Percentiles rank a stretch among this genome's conserved stretches.
Evolutionary conservation across 2,329 filamentous ascomycete genomes (phyloP).

Genomic region (Colletotrichum musae): DNA sequence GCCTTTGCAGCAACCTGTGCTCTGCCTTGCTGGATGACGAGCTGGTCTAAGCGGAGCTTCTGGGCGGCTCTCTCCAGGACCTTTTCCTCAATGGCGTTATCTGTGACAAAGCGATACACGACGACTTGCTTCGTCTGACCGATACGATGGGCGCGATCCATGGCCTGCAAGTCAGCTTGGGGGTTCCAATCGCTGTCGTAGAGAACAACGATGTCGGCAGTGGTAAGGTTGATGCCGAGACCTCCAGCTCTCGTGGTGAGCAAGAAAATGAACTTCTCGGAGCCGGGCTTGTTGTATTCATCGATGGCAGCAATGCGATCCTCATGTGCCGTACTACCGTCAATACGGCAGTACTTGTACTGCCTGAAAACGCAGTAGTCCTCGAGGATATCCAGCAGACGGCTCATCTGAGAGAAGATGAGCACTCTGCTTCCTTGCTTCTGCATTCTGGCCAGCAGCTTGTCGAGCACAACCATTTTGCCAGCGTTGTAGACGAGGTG

Average conservation of each 20-base stretch:
- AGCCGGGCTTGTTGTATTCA: slow-evolving; percentile 96
- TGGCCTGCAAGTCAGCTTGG: slow-evolving; percentile 97
- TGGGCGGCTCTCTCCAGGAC: slow-evolving; percentile 96
- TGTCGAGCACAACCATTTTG: slow-evolving; percentile 98
- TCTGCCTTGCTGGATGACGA: slow-evolving; percentile 98
- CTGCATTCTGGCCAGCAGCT: slow-evolving; percentile 86
- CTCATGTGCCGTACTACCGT: slow-evolving; percentile 96
- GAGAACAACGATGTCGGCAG: slow-evolving; percentile 93
- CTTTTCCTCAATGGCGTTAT: slow-evolving; percentile 98
- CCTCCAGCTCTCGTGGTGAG: slow-evolving; percentile 96
- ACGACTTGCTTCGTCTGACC: slow-evolving; percentile 98
- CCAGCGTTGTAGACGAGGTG: slow-evolving; percentile 94
- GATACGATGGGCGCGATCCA: slow-evolving; percentile 98
- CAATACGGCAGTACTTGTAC: slow-evolving; percentile 97
- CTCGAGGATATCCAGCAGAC: slow-evolving; percentile 95
- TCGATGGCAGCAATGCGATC: slow-evolving; percentile 98
- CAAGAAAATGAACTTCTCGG: slow-evolving; percentile 97
- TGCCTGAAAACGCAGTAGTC: slow-evolving; percentile 98
- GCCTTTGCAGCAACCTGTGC: slow-evolving; percentile 92
- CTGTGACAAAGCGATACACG: slow-evolving; percentile 96
- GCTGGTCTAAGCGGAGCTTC: slow-evolving; percentile 94
- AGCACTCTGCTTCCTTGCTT: slow-evolving; percentile 93
- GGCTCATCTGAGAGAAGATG: slow-evolving; percentile 99
- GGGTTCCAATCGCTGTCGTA: slow-evolving; percentile 99
- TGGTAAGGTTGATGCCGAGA: slow-evolving; percentile 95